Conservation (phyloP, 2,329 filamentous ascomycete genomes). For the Shiraia sp. region DNA sequence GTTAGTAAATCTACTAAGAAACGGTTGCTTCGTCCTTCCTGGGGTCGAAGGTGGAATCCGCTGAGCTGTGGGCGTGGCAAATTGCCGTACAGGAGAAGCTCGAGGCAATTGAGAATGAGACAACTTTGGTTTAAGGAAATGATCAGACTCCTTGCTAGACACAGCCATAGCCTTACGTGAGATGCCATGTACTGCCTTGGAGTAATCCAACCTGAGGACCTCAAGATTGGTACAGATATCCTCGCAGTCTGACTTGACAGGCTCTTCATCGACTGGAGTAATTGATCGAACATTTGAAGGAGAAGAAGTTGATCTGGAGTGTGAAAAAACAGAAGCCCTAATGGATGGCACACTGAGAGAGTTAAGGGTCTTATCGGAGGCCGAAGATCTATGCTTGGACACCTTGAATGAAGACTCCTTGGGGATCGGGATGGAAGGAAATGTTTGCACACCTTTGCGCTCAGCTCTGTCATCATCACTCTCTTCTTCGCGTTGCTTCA, state of each 20-base stretch:
- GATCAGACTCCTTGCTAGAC: constrained; percentile 31
- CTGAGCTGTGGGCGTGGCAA: constrained; percentile 13
- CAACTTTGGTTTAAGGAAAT: constrained; percentile 26
- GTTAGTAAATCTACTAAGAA: constrained; percentile 76
- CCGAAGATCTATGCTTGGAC: constrained; percentile 29
- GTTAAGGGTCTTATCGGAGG: constrained; percentile 19
- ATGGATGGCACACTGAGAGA: constrained; percentile 20
- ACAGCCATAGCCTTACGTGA: constrained; percentile 33
- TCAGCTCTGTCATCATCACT: constrained; percentile 46
- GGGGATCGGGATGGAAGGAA: constrained; percentile 45
- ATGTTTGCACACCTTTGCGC: constrained; percentile 51
- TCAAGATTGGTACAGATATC: constrained; percentile 27
- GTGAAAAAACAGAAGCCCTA: constrained; percentile 16
- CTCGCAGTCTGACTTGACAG: constrained; percentile 35
- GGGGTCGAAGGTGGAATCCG: constrained; percentile 22
- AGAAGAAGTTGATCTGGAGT: constrained; percentile 28
- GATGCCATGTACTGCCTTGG: constrained; percentile 21
- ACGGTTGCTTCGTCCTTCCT: constrained; percentile 50
- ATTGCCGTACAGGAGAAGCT: constrained; percentile 24
- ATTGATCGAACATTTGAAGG: constrained; percentile 25
- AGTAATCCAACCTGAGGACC: constrained; percentile 29
- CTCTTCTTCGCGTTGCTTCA: constrained; percentile 49
- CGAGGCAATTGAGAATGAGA: constrained; percentile 27
- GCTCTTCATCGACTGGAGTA: constrained; percentile 31
- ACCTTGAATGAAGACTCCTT: constrained; percentile 29